A percentile compares a stretch with the other conserved stretches of the same genome.
phyloP scores from a whole-genome alignment of 1,284 basidiomycete genomes.

The Boletus smithii region DNA sequence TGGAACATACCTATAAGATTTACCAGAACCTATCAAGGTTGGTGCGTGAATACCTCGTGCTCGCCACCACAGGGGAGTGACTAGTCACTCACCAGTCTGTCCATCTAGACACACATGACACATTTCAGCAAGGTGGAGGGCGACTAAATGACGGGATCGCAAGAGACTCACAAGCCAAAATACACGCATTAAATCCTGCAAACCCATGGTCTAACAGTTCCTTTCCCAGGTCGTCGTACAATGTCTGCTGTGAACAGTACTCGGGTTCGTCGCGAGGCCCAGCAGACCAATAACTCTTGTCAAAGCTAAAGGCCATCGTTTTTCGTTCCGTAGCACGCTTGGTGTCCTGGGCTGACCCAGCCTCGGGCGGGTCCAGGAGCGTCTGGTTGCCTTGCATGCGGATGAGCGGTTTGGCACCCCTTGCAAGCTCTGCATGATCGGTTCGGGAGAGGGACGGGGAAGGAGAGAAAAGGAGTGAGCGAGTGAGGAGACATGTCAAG shows the following conservation, averaged over 20 bases:
- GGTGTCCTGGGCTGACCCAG: slow-evolving; percentile 61
- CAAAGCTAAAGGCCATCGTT: slow-evolving; percentile 87
- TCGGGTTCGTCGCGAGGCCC: slow-evolving; percentile 81
- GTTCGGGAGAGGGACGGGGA: slow-evolving; percentile 6
- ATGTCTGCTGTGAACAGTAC: slow-evolving; percentile 90
- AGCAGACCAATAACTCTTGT: slow-evolving; percentile 96
- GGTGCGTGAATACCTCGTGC: slow-evolving; percentile 10
- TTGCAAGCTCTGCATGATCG: slow-evolving; percentile 67
- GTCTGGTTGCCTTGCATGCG: slow-evolving; percentile 92
- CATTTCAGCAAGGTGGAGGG: slow-evolving; percentile 5
- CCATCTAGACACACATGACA: slow-evolving; percentile 54
- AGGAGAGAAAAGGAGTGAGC: slow-evolving; percentile 6
- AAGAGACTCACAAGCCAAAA: slow-evolving; percentile 86
- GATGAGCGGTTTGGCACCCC: slow-evolving; percentile 89
- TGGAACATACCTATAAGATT: slow-evolving; percentile 75
- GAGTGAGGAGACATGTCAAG: slow-evolving; percentile 5
- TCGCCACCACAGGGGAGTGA: slow-evolving; percentile 8
- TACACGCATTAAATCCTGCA: slow-evolving; percentile 96
- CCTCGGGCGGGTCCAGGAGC: slow-evolving; percentile 85
- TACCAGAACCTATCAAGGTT: slow-evolving; percentile 68
- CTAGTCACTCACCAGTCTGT: slow-evolving; percentile 71
- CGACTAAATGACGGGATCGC: not conserved
- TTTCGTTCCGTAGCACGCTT: slow-evolving; percentile 85
- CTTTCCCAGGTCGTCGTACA: slow-evolving; percentile 93
- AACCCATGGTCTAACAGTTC: slow-evolving; percentile 95